Evolutionary conservation across 2,329 filamentous ascomycete genomes (phyloP), one percentile per base, ranked within the genome.

Genomic region (Hymenoscyphus linearis): DNA sequence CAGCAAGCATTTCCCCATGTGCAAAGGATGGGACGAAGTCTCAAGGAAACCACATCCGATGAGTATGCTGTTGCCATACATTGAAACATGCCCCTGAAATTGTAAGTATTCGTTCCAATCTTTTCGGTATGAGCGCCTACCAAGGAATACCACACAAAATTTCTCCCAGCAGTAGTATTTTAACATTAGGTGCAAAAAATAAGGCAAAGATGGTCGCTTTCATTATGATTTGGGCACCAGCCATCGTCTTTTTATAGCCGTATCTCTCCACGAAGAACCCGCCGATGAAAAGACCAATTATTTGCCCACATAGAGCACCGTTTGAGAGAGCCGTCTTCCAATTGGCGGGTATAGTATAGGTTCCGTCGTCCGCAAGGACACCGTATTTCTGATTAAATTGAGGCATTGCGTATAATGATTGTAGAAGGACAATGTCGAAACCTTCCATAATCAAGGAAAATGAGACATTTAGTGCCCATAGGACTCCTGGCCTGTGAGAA

Each of bases 1-100:
- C 80, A 84, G 74, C 80, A 82, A 63, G 81, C 76, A 68, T 82
- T 81, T 63, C 80, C 78, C 58, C 81, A 83, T 1, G 80, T 81
- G 2, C 59, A 68, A 35, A 68, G 65, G 52, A 73, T 74, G 0
- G 71, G 67, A 26, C 71, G 65, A 5, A 74, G 65, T 9, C 68
- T 64, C 9, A 69, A 70, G n/a, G 71, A 70, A 18, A 68, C 69
- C 1, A 74, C 70, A 79, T 75, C 71, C 7, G 64, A 72, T 1
- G 72, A 69, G 55, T 74, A 74, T 26, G 65, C 64, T 64, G 62
- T 77, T 72, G 25, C 73, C 47, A 56, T 75, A 70, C 58, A 72
- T 67, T 62, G 79, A 66, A 77, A 80, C 74, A 44, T 74, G 67
- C 69, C 76, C 77, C 60, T 62, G 16, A 36, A 40, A 27, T 60